A percentile compares a stretch with the other conserved stretches of the same genome.
phyloP scores from a whole-genome alignment of 805 yeast species.

The Sungouiozyma ichnusensis region DNA sequence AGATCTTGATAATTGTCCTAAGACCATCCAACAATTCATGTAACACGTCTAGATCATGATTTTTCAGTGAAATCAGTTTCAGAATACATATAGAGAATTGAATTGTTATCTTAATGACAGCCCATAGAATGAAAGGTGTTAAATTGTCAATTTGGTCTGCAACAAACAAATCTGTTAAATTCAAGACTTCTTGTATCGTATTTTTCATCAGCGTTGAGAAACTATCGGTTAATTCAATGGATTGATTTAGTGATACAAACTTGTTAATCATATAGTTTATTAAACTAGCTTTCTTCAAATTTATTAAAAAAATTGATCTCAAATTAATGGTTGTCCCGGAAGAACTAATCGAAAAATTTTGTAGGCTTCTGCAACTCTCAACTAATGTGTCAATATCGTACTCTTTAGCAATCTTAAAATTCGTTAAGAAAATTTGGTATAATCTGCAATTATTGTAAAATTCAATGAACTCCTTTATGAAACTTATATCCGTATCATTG shows the following conservation, averaged over 20 bases:
- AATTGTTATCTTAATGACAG: neutral
- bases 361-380: neutral
- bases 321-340: neutral
- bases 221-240: neutral
- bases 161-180: slow-evolving; percentile 5
- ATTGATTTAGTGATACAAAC: slow-evolving; percentile 2
- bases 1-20: slow-evolving; percentile 1
- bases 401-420: neutral
- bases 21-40: neutral
- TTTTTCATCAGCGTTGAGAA: slow-evolving; percentile 2
- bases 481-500: neutral
- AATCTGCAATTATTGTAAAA: neutral
- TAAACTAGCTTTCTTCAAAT: slow-evolving; percentile 1
- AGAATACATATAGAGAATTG: slow-evolving; percentile 4
- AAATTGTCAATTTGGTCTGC: slow-evolving; percentile 4
- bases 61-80: neutral
- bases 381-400: neutral
- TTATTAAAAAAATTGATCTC: neutral
- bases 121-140: slow-evolving; percentile 5
- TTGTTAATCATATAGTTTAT: slow-evolving; percentile 2
- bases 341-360: neutral
- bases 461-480: neutral
- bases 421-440: neutral
- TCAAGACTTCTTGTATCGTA: slow-evolving; percentile 1
- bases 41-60: neutral